Conservation (phyloP, 306 rosid species). For the Prunus salicina region DNA sequence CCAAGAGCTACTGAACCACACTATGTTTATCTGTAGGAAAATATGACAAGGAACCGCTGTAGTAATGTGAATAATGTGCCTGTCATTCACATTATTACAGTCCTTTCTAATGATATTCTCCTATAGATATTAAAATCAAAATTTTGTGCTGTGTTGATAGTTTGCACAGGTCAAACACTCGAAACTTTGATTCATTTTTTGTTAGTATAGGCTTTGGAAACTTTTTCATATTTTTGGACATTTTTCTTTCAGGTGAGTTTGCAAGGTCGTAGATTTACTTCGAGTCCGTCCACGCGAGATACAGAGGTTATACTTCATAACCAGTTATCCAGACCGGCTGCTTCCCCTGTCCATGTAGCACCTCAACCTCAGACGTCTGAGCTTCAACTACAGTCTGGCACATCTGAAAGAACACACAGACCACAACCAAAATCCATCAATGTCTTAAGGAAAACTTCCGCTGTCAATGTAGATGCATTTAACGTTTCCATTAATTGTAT, state of each 20-base stretch:
- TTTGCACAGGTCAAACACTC: background rate
- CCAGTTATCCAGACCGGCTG: background rate
- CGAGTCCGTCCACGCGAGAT: background rate
- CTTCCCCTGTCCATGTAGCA: constrained; percentile 28
- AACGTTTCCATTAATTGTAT: no score
- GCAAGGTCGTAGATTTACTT: background rate
- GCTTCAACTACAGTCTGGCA: background rate
- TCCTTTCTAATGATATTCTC: background rate
- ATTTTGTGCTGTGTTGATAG: background rate
- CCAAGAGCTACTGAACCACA: constrained; percentile 7
- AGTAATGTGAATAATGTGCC: background rate
- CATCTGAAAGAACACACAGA: background rate
- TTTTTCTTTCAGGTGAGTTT: background rate
- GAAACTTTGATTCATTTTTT: background rate
- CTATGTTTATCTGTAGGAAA: background rate
- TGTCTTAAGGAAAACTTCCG: background rate
- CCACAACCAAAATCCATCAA: constrained; percentile 15
- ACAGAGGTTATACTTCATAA: background rate
- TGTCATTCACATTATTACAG: background rate
- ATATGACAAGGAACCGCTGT: background rate
- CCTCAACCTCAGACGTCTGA: background rate
- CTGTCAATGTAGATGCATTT: background rate
- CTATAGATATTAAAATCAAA: background rate
- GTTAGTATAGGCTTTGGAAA: constrained; percentile 15
- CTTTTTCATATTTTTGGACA: background rate